These are phyloP conservation scores for Calonectria pseudoreteaudii DNA, from an alignment of 2,329 filamentous ascomycete species.

Conservation along the genomic window DNA sequence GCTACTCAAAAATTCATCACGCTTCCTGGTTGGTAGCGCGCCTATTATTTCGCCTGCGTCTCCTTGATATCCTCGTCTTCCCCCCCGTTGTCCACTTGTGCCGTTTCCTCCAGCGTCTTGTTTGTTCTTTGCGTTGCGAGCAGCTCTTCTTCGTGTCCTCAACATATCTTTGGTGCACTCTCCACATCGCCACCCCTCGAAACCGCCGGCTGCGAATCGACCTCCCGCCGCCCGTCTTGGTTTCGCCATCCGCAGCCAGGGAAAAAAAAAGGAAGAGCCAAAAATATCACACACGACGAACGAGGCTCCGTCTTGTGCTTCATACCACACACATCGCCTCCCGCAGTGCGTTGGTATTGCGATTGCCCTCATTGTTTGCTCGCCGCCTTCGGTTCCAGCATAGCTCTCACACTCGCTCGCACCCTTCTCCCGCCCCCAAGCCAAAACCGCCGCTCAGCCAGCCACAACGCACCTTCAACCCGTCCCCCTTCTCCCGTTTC, in stretches of 20 bases:
- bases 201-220: neutral
- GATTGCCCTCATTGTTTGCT: neutral
- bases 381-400: neutral
- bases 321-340: neutral
- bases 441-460: constrained; percentile 7
- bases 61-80: constrained; percentile 12
- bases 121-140: neutral
- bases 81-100: neutral
- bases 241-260: neutral
- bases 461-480: constrained; percentile 13
- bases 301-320: neutral
- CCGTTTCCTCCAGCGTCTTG: neutral
- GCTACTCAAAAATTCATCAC: constrained; percentile 38
- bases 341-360: neutral
- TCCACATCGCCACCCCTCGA: constrained; percentile 13
- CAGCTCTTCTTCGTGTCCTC: neutral
- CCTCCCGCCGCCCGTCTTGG: neutral
- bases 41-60: constrained; percentile 22
- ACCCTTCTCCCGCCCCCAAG: constrained; percentile 12
- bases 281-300: neutral
- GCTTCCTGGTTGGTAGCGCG: constrained; percentile 30
- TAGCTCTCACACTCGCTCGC: neutral
- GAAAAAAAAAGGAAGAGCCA: neutral
- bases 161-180: neutral
- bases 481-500: constrained; percentile 7